phyloP scores from a whole-genome alignment of 306 rosid species.

The Medicago ruthenica region DNA sequence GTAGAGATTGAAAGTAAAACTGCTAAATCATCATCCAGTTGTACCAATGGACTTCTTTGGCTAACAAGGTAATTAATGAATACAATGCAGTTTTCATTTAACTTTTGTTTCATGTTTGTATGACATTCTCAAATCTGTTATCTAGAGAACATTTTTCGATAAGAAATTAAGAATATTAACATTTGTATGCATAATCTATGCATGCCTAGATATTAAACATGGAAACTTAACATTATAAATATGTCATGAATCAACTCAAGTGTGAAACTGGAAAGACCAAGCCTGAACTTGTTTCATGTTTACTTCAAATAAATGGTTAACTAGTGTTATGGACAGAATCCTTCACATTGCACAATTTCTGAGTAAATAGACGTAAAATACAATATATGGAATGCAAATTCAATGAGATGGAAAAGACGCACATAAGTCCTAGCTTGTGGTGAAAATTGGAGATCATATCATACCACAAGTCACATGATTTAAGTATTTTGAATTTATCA shows the following conservation, averaged over 20 bases:
- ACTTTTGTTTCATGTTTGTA: constrained; percentile 24
- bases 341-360: not conserved
- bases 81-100: constrained; percentile 18
- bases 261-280: constrained; percentile 18
- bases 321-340: not conserved
- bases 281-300: constrained; percentile 3
- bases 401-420: not conserved
- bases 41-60: constrained; percentile 99
- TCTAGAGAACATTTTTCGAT: not conserved
- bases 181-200: not conserved
- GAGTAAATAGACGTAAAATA: not conserved
- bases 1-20: constrained; percentile 80
- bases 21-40: constrained; percentile 86
- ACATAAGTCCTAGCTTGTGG: not conserved
- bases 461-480: not conserved
- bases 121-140: constrained; percentile 34
- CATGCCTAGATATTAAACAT: not conserved
- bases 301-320: constrained; percentile 7
- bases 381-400: constrained; percentile 12
- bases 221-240: not conserved
- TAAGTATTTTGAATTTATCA: not conserved
- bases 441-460: not conserved
- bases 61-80: constrained; percentile 79
- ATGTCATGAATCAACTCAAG: not conserved
- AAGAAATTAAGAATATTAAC: not conserved